phyloP scores from a whole-genome alignment of 192 early-diverging fungal genomes.

The Martensiomyces pterosporus region DNA sequence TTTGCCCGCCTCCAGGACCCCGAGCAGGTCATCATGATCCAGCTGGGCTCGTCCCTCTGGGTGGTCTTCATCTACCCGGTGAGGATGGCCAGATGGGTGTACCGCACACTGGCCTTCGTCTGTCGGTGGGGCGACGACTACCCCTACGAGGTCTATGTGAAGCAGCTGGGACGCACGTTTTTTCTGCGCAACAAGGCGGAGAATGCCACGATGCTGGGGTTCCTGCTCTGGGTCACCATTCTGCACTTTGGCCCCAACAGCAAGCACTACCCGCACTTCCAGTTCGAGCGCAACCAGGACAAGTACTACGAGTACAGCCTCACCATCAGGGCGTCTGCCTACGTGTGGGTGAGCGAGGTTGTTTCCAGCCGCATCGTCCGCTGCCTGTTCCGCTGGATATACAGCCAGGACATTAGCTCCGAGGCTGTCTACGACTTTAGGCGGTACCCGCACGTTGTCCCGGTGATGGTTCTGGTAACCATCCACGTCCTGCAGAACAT shows the following conservation, averaged over 20 bases:
- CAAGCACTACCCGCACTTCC: conserved; percentile 64
- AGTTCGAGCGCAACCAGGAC: conserved; percentile 51
- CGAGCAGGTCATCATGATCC: conserved; percentile 62
- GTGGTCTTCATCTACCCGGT: conserved; percentile 72
- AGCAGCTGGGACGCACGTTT: conserved; percentile 64
- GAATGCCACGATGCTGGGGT: conserved; percentile 74
- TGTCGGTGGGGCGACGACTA: conserved; percentile 56
- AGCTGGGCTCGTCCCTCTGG: conserved; percentile 68
- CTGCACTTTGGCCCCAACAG: conserved; percentile 69
- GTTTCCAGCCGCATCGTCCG: conserved; percentile 59
- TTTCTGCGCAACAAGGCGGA: conserved; percentile 72
- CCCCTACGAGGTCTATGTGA: conserved; percentile 63
- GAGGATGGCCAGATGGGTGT: conserved; percentile 60
- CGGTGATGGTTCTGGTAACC: conserved; percentile 63
- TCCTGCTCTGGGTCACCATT: conserved; percentile 64
- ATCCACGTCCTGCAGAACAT: conserved; percentile 73
- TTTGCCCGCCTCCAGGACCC: conserved; percentile 67
- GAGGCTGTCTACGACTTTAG: conserved; percentile 66
- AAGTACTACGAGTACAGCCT: conserved; percentile 55
- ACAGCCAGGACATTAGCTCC: conserved; percentile 56
- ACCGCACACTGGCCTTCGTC: conserved; percentile 43
- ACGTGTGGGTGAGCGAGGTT: conserved; percentile 67
- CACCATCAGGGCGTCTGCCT: conserved; percentile 58
- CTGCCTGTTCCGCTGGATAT: conserved; percentile 54
- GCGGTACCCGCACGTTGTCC: conserved; percentile 62